phyloP scores from a whole-genome alignment of 768 basidiomycete genomes.

The Omphalotus guepiniiformis region DNA sequence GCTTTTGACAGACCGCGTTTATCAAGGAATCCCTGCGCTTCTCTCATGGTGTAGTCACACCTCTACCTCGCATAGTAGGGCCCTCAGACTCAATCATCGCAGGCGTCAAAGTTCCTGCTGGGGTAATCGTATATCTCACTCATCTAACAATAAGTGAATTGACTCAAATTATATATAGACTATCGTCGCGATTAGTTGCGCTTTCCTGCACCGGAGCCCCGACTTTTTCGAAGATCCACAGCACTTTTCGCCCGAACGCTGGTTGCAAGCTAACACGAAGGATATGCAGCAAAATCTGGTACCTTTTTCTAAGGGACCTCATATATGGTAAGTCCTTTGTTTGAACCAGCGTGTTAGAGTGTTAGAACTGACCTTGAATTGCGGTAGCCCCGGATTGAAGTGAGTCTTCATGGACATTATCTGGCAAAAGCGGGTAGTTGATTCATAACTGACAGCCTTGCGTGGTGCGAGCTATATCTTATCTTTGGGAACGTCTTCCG shows the following conservation, averaged over 20 bases:
- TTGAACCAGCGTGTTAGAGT: too few species aligned
- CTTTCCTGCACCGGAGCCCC: conserved; percentile 17
- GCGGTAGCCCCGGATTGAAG: too few species aligned
- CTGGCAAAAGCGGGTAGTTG: too few species aligned
- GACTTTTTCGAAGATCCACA: conserved; percentile 19
- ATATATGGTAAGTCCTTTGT: conserved; percentile 21
- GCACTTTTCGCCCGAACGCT: conserved; percentile 20
- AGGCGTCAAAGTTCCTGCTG: conserved; percentile 18
- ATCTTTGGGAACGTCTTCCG: conserved; percentile 22
- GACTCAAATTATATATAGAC: conserved; percentile 13
- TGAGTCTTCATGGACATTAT: too few species aligned
- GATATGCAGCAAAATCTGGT: neutral
- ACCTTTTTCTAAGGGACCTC: neutral
- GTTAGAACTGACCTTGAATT: too few species aligned
- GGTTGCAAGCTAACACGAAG: conserved; percentile 16
- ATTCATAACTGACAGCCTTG: conserved; percentile 18
- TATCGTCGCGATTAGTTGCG: conserved; percentile 17
- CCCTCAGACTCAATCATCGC: conserved; percentile 15
- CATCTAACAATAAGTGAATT: neutral
- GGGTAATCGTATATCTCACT: conserved; percentile 10
- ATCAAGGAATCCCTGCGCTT: conserved; percentile 24
- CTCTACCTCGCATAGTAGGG: conserved; percentile 19
- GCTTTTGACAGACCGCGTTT: conserved; percentile 16
- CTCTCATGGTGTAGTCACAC: conserved; percentile 13
- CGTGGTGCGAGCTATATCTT: conserved; percentile 20